phyloP scores from a whole-genome alignment of 352 stramenopile genomes.

The Phytopythium vexans region DNA sequence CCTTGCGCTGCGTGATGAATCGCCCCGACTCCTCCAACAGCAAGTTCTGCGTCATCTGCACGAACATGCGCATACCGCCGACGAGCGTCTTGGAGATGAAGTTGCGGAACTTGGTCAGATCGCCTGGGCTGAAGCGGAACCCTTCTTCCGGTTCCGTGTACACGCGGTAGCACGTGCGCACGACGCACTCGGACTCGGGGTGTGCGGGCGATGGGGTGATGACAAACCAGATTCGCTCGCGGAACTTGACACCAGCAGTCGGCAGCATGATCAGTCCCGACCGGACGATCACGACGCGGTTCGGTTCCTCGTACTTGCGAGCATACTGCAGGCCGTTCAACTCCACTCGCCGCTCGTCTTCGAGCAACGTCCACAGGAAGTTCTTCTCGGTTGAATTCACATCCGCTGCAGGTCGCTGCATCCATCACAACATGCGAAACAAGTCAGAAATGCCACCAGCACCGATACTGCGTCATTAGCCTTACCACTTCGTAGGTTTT shows the following conservation, averaged over 20 bases:
- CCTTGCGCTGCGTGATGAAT: too few relatives aligned
- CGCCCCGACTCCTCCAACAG: neutral
- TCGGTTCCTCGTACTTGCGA: slow-evolving; percentile 24
- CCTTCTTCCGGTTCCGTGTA: slow-evolving; percentile 19
- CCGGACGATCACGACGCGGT: slow-evolving; percentile 22
- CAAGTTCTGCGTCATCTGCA: slow-evolving; percentile 3
- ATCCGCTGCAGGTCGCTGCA: slow-evolving; percentile 2
- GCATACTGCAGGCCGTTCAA: slow-evolving; percentile 18
- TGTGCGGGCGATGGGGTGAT: slow-evolving; percentile 25
- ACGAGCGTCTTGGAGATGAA: slow-evolving; percentile 3
- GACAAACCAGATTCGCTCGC: slow-evolving; percentile 30
- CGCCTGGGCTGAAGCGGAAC: slow-evolving; percentile 4
- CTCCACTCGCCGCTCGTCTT: neutral
- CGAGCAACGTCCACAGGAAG: slow-evolving; percentile 14
- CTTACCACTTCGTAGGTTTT: slow-evolving; percentile 12
- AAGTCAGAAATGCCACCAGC: too few relatives aligned
- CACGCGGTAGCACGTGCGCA: slow-evolving; percentile 27
- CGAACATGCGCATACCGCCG: slow-evolving; percentile 5
- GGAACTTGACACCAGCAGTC: slow-evolving; percentile 18
- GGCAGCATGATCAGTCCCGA: slow-evolving; percentile 16
- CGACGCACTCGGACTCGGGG: slow-evolving; percentile 17
- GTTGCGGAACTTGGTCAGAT: slow-evolving; percentile 8
- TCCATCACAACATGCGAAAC: neutral
- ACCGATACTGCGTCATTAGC: neutral
- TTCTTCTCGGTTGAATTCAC: slow-evolving; percentile 18